Conservation (phyloP, 2,329 filamentous ascomycete genomes). For the Trichoderma guizhouense region DNA sequence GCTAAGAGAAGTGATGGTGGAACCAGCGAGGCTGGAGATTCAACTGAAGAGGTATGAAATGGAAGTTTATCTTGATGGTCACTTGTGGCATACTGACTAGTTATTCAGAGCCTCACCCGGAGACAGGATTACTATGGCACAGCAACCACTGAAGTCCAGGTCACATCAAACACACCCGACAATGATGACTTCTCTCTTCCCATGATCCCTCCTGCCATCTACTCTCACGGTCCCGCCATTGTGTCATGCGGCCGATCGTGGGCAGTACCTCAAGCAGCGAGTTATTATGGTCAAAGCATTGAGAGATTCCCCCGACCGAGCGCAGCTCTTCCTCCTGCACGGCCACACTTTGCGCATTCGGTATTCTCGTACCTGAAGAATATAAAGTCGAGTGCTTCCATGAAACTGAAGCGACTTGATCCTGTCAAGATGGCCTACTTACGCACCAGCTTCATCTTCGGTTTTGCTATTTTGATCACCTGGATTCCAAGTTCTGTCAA, state of each 20-base stretch:
- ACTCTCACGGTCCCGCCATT: neutral
- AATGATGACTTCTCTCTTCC: conserved; percentile 10
- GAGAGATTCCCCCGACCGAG: conserved; percentile 23
- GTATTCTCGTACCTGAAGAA: conserved; percentile 26
- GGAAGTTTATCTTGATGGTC: neutral
- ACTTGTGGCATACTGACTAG: conserved; percentile 19
- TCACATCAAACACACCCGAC: conserved; percentile 34
- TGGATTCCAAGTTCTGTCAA: conserved; percentile 69
- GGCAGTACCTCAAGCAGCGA: conserved; percentile 22
- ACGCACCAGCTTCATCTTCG: conserved; percentile 59
- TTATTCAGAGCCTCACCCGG: conserved; percentile 26
- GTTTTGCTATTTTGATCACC: conserved; percentile 56
- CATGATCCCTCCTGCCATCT: conserved; percentile 20
- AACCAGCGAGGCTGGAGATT: conserved; percentile 30
- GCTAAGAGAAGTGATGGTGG: conserved; percentile 23
- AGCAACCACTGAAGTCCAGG: conserved; percentile 48
- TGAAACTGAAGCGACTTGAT: conserved; percentile 40
- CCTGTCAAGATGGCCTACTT: conserved; percentile 59
- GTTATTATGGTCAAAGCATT: conserved; percentile 1
- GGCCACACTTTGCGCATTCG: conserved; percentile 15
- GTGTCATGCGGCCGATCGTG: conserved; percentile 24
- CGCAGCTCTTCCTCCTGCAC: conserved; percentile 29
- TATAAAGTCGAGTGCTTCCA: conserved; percentile 29
- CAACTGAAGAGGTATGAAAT: conserved; percentile 33
- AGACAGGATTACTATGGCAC: conserved; percentile 42